Percentiles rank a stretch among this genome's conserved stretches.
These are phyloP conservation scores for Rosa lucieae DNA, from an alignment of 306 rosid genomes.

Conservation along the genomic window DNA sequence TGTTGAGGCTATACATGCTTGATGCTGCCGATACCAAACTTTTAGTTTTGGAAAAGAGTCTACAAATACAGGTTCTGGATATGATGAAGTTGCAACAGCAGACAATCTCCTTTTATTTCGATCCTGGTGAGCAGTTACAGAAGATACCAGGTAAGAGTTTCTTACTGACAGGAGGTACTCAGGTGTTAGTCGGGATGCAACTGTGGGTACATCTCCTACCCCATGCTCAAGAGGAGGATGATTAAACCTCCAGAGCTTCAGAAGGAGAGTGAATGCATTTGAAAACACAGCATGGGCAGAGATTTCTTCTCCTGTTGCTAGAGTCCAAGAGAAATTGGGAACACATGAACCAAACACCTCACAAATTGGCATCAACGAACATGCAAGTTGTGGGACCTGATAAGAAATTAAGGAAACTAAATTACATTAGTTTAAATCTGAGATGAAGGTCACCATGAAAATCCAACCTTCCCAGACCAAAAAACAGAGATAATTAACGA, in stretches of 20 bases:
- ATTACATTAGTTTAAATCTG: neutral
- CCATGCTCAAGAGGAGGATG: slow-evolving; percentile 94
- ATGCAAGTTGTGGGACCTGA: slow-evolving; percentile 96
- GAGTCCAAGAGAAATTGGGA: slow-evolving; percentile 72
- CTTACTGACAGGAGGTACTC: slow-evolving; percentile 85
- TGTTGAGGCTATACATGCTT: slow-evolving; percentile 94
- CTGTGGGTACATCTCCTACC: slow-evolving; percentile 90
- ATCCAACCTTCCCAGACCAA: neutral
- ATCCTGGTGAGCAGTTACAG: slow-evolving; percentile 51
- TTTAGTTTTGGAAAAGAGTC: slow-evolving; percentile 95
- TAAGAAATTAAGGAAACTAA: slow-evolving; percentile 32
- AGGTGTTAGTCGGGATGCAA: slow-evolving; percentile 92
- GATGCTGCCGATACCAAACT: slow-evolving; percentile 95
- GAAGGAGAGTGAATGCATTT: slow-evolving; percentile 89
- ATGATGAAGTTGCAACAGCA: slow-evolving; percentile 65
- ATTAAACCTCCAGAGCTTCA: slow-evolving; percentile 90
- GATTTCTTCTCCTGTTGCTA: slow-evolving; percentile 75
- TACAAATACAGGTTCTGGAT: slow-evolving; percentile 78
- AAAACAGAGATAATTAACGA: neutral
- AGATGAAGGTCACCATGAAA: neutral
- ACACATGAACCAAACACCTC: slow-evolving; percentile 97
- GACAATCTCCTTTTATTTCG: slow-evolving; percentile 78
- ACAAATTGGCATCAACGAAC: slow-evolving; percentile 97
- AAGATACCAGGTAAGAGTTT: slow-evolving; percentile 71
- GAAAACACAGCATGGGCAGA: slow-evolving; percentile 95